Base-by-base conservation (phyloP, 1,284 basidiomycete genomes). In the Irpex sp. region DNA sequence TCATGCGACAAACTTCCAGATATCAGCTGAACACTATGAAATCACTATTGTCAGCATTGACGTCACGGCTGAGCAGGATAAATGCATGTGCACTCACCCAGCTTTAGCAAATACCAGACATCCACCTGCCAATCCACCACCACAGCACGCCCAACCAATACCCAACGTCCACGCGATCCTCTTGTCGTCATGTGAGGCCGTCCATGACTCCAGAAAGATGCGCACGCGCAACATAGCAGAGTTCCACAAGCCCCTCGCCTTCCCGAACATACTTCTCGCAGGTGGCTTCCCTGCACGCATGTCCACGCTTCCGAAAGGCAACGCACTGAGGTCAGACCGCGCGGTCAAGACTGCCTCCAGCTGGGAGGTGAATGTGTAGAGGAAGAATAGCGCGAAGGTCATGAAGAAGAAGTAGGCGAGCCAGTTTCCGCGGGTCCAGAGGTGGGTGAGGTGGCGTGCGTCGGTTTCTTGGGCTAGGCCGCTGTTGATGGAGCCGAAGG, bases 41-140 rank as follows among this genome's bases (percentile, higher is more conserved):
- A 23, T 18, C 18, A n/a, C 28, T 33, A 33, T 33, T 33, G 28
- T 33, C 28, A 33, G 28, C 7, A 33, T 6, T 33, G 28, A 33
- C 28, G 28, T 8, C 6, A 2, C 12, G 59, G 48, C 21, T 21
- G 33, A 55, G 62, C 23, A 69, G 64, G 65, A 72, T 68, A 57
- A 51, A 21, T 51, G 48, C n/a, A 18, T 45, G 42, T 45, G 42
- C 6, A 80, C 88, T 73, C 68, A 91, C 90, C 83, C 84, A 37
- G 90, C 91, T 73, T 96, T 96, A 1, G 95, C 94, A 70, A 97
- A 96, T 2, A 98, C 92, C 56, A 98, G 79, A 74, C 87, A 90
- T 49, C 88, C 87, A 2, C 95, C 95, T 1, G 93, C 93, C 36
- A 98, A 78, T 37, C 91, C 87, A 6, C 95, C 95, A 35, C 94